Conservation (phyloP, 495 filamentous ascomycete genomes). For the Talaromyces stipitatus region DNA sequence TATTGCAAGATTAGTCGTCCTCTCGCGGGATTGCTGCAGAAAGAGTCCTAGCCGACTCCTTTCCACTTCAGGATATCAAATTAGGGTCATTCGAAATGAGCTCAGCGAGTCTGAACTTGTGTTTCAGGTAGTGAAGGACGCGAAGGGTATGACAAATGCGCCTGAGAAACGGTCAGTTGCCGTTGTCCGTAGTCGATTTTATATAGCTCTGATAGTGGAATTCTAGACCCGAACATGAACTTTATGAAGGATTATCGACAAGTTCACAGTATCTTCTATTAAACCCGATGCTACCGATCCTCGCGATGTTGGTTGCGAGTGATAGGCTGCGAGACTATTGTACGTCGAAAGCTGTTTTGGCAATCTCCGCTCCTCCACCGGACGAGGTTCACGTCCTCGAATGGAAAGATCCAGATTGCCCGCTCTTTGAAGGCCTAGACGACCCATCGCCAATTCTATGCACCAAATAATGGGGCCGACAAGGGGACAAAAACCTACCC, state of each 20-base stretch:
- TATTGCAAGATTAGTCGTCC: constrained; percentile 3
- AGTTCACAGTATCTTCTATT: constrained; percentile 7
- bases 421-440: background rate
- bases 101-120: constrained; percentile 9
- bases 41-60: background rate
- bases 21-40: background rate
- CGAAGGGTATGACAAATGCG: constrained; percentile 11
- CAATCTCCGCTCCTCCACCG: constrained; percentile 7
- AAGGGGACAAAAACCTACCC: too few relatives aligned
- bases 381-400: constrained; percentile 12
- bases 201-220: background rate
- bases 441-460: constrained; percentile 15
- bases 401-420: background rate
- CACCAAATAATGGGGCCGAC: constrained; percentile 15
- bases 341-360: constrained; percentile 10
- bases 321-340: constrained; percentile 8
- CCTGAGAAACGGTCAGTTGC: constrained; percentile 8
- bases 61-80: constrained; percentile 8
- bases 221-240: constrained; percentile 10
- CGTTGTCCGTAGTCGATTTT: background rate
- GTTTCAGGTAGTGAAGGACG: constrained; percentile 10
- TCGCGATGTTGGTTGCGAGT: constrained; percentile 1
- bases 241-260: constrained; percentile 8
- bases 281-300: constrained; percentile 4
- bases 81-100: constrained; percentile 17